Evolutionary conservation across 768 basidiomycete genomes (phyloP).

Genomic region (Mycena maculata): DNA sequence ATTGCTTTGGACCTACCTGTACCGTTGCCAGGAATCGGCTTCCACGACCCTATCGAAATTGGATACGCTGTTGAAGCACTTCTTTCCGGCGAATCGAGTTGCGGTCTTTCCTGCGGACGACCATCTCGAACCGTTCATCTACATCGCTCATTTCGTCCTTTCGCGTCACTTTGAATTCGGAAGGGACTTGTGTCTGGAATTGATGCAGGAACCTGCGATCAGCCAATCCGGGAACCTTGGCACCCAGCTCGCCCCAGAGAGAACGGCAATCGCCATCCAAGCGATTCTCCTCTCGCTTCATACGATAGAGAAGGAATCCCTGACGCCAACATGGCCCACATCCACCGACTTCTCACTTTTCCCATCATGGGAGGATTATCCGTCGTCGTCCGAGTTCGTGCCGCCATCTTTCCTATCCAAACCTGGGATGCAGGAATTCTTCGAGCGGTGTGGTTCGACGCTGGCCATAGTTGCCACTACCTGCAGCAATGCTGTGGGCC

Average conservation of each 20-base stretch:
- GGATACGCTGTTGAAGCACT: conserved; percentile 77
- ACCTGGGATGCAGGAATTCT: conserved; percentile 77
- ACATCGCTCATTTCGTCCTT: conserved; percentile 84
- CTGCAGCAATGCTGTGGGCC: conserved; percentile 74
- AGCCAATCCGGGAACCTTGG: conserved; percentile 55
- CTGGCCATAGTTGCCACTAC: conserved; percentile 67
- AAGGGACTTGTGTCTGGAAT: conserved; percentile 81
- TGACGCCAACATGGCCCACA: conserved; percentile 83
- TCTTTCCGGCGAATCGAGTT: conserved; percentile 80
- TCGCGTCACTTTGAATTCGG: conserved; percentile 89
- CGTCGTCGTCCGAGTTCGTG: conserved; percentile 72
- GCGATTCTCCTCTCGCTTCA: conserved; percentile 81
- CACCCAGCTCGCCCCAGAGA: conserved; percentile 70
- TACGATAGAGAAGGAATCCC: conserved; percentile 76
- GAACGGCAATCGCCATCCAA: conserved; percentile 78
- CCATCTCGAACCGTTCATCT: conserved; percentile 79
- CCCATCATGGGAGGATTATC: conserved; percentile 73
- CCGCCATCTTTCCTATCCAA: conserved; percentile 67
- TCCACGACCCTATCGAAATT: conserved; percentile 86
- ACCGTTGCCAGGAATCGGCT: conserved; percentile 87
- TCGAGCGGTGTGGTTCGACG: conserved; percentile 70
- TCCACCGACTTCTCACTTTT: conserved; percentile 71
- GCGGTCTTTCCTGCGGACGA: conserved; percentile 77
- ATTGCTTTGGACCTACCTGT: conserved; percentile 94
- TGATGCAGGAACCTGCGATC: conserved; percentile 77